phyloP scores from a whole-genome alignment of 2,329 filamentous ascomycete species.

The Fusarium sp. region DNA sequence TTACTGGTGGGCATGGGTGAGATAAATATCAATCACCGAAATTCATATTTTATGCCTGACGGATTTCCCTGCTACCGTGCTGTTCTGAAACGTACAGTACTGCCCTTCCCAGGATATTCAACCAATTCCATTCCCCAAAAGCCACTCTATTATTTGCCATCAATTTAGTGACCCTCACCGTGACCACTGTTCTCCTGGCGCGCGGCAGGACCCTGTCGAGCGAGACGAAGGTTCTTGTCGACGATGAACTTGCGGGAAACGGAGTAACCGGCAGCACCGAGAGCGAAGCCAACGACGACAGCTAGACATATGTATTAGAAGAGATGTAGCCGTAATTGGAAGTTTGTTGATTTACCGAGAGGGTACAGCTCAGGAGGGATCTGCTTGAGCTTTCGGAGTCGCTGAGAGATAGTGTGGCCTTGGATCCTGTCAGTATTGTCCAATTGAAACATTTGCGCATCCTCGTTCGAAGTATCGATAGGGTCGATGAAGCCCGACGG shows the following conservation, averaged over 20 bases:
- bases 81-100: constrained; percentile 45
- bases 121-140: constrained; percentile 32
- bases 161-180: constrained; percentile 49
- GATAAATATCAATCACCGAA: constrained; percentile 44
- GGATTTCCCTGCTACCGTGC: constrained; percentile 41
- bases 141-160: constrained; percentile 17
- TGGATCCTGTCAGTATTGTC: constrained; percentile 41
- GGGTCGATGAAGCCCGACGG: constrained; percentile 21
- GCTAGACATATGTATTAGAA: constrained; percentile 62
- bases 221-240: constrained; percentile 93
- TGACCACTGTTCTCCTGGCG: constrained; percentile 49
- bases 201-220: constrained; percentile 70
- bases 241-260: constrained; percentile 81
- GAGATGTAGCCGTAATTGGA: constrained; percentile 30
- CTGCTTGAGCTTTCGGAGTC: constrained; percentile 87
- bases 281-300: constrained; percentile 86
- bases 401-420: constrained; percentile 98
- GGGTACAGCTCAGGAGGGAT: constrained; percentile 95
- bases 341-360: constrained; percentile 72
- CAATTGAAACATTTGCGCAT: constrained; percentile 32
- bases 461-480: constrained; percentile 24
- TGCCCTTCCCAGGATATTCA: constrained; percentile 30
- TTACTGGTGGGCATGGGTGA: constrained; percentile 34
- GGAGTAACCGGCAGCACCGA: constrained; percentile 86
- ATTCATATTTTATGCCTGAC: constrained; percentile 42